Percentiles rank a stretch among this genome's conserved stretches.
Evolutionary conservation across 2,329 filamentous ascomycete genomes (phyloP).

Genomic region (Colletotrichum musae): DNA sequence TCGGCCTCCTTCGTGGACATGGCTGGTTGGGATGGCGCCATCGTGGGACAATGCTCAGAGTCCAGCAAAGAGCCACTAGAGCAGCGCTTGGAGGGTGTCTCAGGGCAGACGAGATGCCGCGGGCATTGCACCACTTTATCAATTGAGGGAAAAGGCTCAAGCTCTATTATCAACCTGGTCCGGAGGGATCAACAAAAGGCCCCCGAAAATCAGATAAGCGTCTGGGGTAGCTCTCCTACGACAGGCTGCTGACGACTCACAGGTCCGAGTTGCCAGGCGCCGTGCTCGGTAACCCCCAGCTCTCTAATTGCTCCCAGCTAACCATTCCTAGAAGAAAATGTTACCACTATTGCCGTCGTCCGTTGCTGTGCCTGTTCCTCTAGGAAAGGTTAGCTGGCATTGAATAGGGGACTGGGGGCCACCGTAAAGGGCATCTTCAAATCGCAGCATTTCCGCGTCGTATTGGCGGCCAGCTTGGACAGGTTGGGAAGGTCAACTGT

Average conservation of each 20-base stretch:
- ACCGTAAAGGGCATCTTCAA: too few relatives aligned
- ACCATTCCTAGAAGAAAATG: too few relatives aligned
- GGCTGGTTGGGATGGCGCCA: conserved; percentile 11
- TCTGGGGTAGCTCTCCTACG: conserved; percentile 10
- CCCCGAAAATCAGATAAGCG: not conserved
- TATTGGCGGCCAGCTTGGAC: conserved; percentile 18
- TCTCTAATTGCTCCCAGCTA: too few relatives aligned
- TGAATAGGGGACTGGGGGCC: too few relatives aligned
- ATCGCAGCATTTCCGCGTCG: not conserved
- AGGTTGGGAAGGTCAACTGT: conserved; percentile 32
- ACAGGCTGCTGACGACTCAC: not conserved
- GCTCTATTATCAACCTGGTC: not conserved
- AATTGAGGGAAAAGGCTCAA: not conserved
- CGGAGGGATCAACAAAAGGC: not conserved
- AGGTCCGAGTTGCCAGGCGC: not conserved
- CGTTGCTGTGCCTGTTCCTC: too few relatives aligned
- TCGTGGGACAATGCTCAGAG: conserved; percentile 12
- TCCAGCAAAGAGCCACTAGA: conserved; percentile 8
- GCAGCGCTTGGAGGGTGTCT: not conserved
- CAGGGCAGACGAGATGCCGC: not conserved
- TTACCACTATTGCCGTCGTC: too few relatives aligned
- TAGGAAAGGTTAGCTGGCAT: too few relatives aligned
- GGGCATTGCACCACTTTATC: conserved; percentile 28
- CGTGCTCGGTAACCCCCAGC: too few relatives aligned
- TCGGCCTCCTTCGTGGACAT: conserved; percentile 27